phyloP scores from a whole-genome alignment of 1,284 basidiomycete genomes.

The Quambalaria eucalypti region DNA sequence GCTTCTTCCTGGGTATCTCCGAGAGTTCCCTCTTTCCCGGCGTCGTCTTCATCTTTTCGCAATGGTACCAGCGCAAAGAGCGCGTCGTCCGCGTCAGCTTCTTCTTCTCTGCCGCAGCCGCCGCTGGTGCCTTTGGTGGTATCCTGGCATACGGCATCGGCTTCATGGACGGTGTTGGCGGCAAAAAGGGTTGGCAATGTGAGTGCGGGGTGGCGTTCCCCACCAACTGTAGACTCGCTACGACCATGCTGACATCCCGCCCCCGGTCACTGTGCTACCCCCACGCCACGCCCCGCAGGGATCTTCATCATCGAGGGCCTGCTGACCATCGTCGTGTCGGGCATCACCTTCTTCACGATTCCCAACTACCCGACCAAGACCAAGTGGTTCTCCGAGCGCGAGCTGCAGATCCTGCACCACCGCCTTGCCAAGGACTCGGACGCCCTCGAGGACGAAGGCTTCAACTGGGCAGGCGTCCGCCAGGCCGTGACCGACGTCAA shows the following conservation, averaged over 20 bases:
- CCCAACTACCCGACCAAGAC: slow-evolving; percentile 57
- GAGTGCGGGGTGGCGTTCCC: background rate
- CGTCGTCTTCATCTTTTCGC: slow-evolving; percentile 57
- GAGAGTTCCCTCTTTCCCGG: slow-evolving; percentile 53
- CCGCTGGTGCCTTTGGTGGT: slow-evolving; percentile 33
- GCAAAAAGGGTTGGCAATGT: slow-evolving; percentile 27
- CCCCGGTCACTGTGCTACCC: background rate
- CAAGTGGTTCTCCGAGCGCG: slow-evolving; percentile 53
- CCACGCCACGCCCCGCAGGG: slow-evolving; percentile 36
- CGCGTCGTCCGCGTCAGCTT: slow-evolving; percentile 58
- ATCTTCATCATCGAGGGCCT: slow-evolving; percentile 59
- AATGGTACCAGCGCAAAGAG: slow-evolving; percentile 57
- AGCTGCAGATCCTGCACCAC: slow-evolving; percentile 52
- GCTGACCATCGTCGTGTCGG: slow-evolving; percentile 53
- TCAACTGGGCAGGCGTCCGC: slow-evolving; percentile 44
- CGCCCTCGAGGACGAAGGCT: slow-evolving; percentile 49
- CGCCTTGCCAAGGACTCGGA: slow-evolving; percentile 56
- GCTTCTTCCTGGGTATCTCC: slow-evolving; percentile 50
- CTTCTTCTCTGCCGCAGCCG: slow-evolving; percentile 14
- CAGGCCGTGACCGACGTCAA: slow-evolving; percentile 56
- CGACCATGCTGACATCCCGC: background rate
- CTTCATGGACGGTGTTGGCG: slow-evolving; percentile 58
- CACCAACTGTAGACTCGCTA: slow-evolving; percentile 19
- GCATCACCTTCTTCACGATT: slow-evolving; percentile 55
- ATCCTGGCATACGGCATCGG: slow-evolving; percentile 56